Percentiles rank a stretch among this genome's conserved stretches.
Evolutionary conservation across 2,329 filamentous ascomycete genomes (phyloP).

Genomic region (Aureobasidium sp.): DNA sequence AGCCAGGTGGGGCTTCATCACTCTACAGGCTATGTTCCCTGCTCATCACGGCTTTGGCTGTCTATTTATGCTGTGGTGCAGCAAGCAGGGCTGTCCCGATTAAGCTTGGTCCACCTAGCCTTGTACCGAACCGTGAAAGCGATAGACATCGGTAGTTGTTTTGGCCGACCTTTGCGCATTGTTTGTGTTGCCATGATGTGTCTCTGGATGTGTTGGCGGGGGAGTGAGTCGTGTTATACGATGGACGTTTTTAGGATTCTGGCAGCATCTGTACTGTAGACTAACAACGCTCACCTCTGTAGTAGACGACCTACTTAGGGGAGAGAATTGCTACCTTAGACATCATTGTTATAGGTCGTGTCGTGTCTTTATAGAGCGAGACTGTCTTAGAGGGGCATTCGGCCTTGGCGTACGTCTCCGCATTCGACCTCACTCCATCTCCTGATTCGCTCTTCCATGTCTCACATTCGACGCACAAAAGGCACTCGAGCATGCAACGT

Average conservation of each 20-base stretch:
- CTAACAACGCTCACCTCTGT: slow-evolving; percentile 53
- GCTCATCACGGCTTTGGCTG: background rate
- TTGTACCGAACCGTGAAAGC: background rate
- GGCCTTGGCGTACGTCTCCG: slow-evolving; percentile 1
- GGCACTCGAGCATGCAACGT: background rate
- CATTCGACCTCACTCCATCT: background rate
- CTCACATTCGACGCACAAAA: background rate
- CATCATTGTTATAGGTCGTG: slow-evolving; percentile 18
- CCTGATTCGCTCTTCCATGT: background rate
- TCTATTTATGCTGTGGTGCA: background rate
- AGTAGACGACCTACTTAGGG: slow-evolving; percentile 51
- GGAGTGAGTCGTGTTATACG: too few relatives aligned
- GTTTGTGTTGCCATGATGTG: too few relatives aligned
- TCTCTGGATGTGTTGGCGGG: too few relatives aligned
- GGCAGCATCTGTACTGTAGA: too few relatives aligned
- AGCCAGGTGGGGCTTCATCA: background rate
- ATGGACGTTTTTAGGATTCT: too few relatives aligned
- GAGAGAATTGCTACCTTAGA: slow-evolving; percentile 24
- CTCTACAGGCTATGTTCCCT: background rate
- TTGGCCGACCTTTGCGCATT: too few relatives aligned
- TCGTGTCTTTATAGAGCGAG: background rate
- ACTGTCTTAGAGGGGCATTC: background rate
- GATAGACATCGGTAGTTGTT: background rate
- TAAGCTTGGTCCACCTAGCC: background rate
- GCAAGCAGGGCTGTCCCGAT: background rate